Evolutionary conservation across 2,329 filamentous ascomycete genomes (phyloP).

Genomic region (Esteya vermicola): DNA sequence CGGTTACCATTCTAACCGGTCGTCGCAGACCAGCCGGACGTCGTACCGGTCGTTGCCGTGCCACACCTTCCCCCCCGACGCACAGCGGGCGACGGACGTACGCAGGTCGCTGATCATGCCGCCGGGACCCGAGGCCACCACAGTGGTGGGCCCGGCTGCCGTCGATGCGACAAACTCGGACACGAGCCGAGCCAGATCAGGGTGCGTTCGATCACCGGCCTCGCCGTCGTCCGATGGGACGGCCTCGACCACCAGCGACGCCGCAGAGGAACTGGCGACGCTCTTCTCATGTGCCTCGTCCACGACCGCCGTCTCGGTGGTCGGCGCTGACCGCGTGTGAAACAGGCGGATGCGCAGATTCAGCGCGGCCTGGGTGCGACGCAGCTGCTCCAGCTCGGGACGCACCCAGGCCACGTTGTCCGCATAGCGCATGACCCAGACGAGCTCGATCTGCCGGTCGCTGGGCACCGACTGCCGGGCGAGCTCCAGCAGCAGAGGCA

Average conservation of each 20-base stretch:
- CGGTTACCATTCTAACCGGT: slow-evolving; percentile 41
- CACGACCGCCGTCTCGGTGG: no score
- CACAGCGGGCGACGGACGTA: slow-evolving; percentile 35
- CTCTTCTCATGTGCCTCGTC: no score
- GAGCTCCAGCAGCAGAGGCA: slow-evolving; percentile 32
- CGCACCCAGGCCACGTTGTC: slow-evolving; percentile 43
- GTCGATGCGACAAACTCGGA: slow-evolving; percentile 32
- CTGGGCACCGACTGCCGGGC: slow-evolving; percentile 12
- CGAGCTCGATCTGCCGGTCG: slow-evolving; percentile 37
- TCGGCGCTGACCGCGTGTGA: no score
- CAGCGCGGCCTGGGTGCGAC: slow-evolving; percentile 15
- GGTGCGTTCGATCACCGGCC: slow-evolving; percentile 14
- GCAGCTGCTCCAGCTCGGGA: slow-evolving; percentile 37
- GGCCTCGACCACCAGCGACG: no score
- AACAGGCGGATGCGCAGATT: slow-evolving; percentile 10
- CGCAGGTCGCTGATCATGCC: slow-evolving; percentile 46
- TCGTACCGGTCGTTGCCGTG: slow-evolving; percentile 39
- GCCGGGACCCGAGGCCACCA: slow-evolving; percentile 46
- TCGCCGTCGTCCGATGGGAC: no score
- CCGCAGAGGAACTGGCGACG: no score
- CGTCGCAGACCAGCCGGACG: slow-evolving; percentile 44
- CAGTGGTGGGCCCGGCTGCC: slow-evolving; percentile 32
- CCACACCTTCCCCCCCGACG: slow-evolving; percentile 40
- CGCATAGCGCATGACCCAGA: slow-evolving; percentile 47
- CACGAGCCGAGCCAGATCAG: slow-evolving; percentile 31